Conservation (phyloP, 2,329 filamentous ascomycete genomes). For the Penicillium sp. region DNA sequence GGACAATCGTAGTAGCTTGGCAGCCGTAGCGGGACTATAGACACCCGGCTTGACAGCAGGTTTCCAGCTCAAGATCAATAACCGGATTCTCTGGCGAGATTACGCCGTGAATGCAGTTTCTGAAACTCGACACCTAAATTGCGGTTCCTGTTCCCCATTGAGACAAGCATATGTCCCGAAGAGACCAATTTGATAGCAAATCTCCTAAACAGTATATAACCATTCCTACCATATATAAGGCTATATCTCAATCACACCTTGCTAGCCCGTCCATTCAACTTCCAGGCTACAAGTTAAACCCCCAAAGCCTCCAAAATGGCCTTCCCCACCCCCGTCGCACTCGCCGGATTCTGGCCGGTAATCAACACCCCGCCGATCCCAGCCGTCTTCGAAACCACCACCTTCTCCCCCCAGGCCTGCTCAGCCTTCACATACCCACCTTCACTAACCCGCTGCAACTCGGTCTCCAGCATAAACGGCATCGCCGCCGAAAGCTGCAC, state of each 20-base stretch:
- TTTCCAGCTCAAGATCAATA: too few species aligned
- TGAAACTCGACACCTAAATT: too few species aligned
- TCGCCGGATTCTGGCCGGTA: constrained; percentile 53
- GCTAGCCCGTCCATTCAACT: too few species aligned
- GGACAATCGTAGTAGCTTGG: background rate
- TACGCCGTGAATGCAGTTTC: too few species aligned
- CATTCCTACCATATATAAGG: too few species aligned
- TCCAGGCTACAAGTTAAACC: constrained; percentile 10
- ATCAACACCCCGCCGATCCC: constrained; percentile 42
- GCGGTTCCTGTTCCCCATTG: too few species aligned
- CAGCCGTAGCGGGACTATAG: background rate
- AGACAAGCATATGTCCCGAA: too few species aligned
- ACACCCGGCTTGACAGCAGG: background rate
- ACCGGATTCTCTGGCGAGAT: too few species aligned
- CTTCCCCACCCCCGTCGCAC: constrained; percentile 47
- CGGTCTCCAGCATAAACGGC: constrained; percentile 52
- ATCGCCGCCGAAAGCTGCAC: constrained; percentile 42
- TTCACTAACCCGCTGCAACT: constrained; percentile 43
- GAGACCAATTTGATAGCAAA: too few species aligned
- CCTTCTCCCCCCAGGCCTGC: constrained; percentile 49
- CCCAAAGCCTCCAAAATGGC: constrained; percentile 44
- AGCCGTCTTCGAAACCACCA: constrained; percentile 39
- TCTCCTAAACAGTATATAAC: too few species aligned
- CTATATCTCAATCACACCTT: too few species aligned
- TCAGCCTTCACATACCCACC: constrained; percentile 51